Percentiles rank a stretch among this genome's conserved stretches.
Evolutionary conservation across 768 basidiomycete species (phyloP).

Genomic region (Rhodotorula taiwanensis): DNA sequence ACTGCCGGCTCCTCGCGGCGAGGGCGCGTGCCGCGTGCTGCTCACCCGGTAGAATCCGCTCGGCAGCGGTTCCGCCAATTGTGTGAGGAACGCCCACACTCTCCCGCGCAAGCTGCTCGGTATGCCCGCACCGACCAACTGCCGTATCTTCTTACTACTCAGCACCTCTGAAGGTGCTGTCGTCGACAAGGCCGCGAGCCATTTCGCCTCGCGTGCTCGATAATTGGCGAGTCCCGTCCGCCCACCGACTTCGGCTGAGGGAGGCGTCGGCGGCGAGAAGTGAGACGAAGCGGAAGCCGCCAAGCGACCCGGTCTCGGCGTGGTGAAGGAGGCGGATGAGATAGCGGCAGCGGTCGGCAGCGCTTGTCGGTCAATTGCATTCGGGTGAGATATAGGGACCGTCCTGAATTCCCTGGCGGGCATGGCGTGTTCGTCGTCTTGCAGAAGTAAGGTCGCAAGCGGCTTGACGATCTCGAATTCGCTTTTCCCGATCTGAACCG

Average conservation of each 20-base stretch:
- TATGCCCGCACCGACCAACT: slow-evolving; percentile 65
- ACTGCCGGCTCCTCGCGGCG: too few relatives aligned
- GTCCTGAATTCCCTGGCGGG: too few relatives aligned
- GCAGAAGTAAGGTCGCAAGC: background rate
- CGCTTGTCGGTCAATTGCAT: too few relatives aligned
- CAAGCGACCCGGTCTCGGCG: background rate
- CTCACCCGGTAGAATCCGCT: too few relatives aligned
- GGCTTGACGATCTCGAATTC: slow-evolving; percentile 36
- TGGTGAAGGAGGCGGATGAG: too few relatives aligned
- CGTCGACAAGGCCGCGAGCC: slow-evolving; percentile 46
- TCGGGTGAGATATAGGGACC: too few relatives aligned
- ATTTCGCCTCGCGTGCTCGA: slow-evolving; percentile 66
- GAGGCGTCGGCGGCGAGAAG: slow-evolving; percentile 25
- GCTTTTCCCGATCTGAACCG: slow-evolving; percentile 20
- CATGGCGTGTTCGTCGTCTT: background rate
- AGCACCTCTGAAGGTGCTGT: slow-evolving; percentile 54
- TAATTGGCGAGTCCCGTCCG: slow-evolving; percentile 52
- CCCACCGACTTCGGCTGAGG: slow-evolving; percentile 9
- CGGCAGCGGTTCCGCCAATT: too few relatives aligned
- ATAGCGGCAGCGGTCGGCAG: too few relatives aligned
- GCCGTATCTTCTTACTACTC: slow-evolving; percentile 72
- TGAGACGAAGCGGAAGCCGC: slow-evolving; percentile 4
- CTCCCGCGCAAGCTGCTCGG: slow-evolving; percentile 75
- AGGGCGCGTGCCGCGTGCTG: too few relatives aligned
- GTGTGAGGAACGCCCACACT: slow-evolving; percentile 57